Percentiles rank a stretch among this genome's conserved stretches.
Evolutionary conservation across 371 early-diverging fungal species (phyloP).

Genomic region (Mucor piriformis): DNA sequence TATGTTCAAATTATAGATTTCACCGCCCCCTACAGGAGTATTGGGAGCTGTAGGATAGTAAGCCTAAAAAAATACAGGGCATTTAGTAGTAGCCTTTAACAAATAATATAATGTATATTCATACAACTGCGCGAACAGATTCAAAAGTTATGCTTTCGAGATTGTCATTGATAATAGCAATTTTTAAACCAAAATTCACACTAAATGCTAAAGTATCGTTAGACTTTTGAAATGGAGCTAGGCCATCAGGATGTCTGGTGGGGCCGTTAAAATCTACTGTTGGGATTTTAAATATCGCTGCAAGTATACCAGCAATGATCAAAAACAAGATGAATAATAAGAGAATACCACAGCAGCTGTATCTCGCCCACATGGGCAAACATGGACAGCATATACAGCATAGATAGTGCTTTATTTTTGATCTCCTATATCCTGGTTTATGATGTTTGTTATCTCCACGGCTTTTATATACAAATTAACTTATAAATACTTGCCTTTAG

Average conservation of each 20-base stretch:
- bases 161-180: slow-evolving; percentile 41
- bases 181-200: slow-evolving; percentile 31
- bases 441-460: not conserved
- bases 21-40: slow-evolving; percentile 44
- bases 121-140: slow-evolving; percentile 36
- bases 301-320: slow-evolving; percentile 20
- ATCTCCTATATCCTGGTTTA: not conserved
- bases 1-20: slow-evolving; percentile 32
- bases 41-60: slow-evolving; percentile 40
- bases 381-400: slow-evolving; percentile 28
- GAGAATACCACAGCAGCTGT: slow-evolving; percentile 19
- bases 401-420: slow-evolving; percentile 1
- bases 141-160: slow-evolving; percentile 38
- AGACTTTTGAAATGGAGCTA: slow-evolving; percentile 7
- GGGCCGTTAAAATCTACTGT: slow-evolving; percentile 26
- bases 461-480: not conserved
- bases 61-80: slow-evolving; percentile 30
- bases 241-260: slow-evolving; percentile 24
- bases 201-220: slow-evolving; percentile 14
- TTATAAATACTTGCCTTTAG: not conserved
- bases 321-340: slow-evolving; percentile 6
- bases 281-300: slow-evolving; percentile 27
- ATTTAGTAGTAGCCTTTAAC: not conserved
- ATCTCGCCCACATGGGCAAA: slow-evolving; percentile 30
- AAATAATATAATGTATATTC: not conserved